Base-by-base conservation (phyloP, 2,329 filamentous ascomycete species). In the Cladosporium sp. region DNA sequence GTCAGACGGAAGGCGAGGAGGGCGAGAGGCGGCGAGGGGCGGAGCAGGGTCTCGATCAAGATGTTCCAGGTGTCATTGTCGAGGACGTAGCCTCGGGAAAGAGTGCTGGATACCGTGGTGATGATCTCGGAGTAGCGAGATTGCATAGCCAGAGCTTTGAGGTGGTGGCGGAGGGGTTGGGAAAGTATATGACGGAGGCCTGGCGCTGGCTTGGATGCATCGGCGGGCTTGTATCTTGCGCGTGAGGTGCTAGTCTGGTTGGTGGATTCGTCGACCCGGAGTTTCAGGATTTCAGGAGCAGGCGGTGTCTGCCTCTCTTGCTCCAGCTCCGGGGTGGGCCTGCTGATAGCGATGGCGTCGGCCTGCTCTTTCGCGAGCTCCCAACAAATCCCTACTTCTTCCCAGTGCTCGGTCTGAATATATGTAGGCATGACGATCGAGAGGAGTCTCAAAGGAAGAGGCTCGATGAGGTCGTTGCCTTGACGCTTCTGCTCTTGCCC, bases 21-120 rank as follows among this genome's bases (percentile, higher is more conserved):
- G 66, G 82, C 81, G 47, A 82, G 79, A 15, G 72, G 67, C 5
- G 34, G 70, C 47, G 82, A 80, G 56, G 85, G 78, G 14, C 79
- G 76, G 22, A 85, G 84, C 28, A 97, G 83, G 52, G 81, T 74
- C 66, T 88, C 84, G 58, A 96, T 81, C 63, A 89, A 86, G 52
- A 83, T 80, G 70, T 96, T 94, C 91, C 91, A 96, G 65, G 90
- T 92, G 66, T 82, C 82, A 70, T 84, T 87, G 68, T 90, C 87
- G 59, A 97, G 74, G 28, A 78, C 76, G 76, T 93, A 97, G 11
- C 92, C 93, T 40, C 82, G 79, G 1, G 72, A 70, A 8, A 84
- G 76, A 11, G 92, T 76, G n/a, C 81, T 73, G 20, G 78, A 72
- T 28, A 92, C 72, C 15, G 83, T 72, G 61, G 30, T 70, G 43